Evolutionary conservation across 2,329 filamentous ascomycete genomes (phyloP).

Genomic region (Madurella fahalii): DNA sequence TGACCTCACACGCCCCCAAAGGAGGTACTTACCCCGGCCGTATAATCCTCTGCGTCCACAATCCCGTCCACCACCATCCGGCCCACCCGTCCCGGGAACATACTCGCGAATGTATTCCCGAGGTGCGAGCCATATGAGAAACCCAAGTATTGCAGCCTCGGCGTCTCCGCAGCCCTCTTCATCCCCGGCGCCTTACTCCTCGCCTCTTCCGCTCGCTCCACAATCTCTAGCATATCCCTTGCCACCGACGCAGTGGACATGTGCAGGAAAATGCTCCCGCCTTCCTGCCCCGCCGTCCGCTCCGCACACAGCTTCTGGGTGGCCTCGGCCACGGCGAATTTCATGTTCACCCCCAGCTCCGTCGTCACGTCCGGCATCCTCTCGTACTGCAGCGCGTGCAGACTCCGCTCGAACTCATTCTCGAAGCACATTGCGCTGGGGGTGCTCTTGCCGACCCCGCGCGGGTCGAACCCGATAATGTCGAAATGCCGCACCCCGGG

Average conservation of each 20-base stretch:
- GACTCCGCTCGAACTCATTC: not conserved
- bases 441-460: constrained; percentile 38
- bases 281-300: not conserved
- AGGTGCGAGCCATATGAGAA: constrained; percentile 46
- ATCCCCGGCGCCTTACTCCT: constrained; percentile 1
- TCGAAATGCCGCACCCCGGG: constrained; percentile 32
- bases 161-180: constrained; percentile 3
- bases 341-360: constrained; percentile 1
- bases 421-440: constrained; percentile 37
- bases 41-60: constrained; percentile 37
- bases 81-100: constrained; percentile 36
- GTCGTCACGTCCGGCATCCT: not conserved
- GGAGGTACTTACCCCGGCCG: constrained; percentile 9
- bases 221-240: constrained; percentile 25
- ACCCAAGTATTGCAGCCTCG: constrained; percentile 40
- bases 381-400: not conserved
- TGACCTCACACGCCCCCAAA: not conserved
- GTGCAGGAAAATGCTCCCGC: constrained; percentile 7
- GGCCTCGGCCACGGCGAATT: not conserved
- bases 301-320: not conserved
- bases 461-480: constrained; percentile 45
- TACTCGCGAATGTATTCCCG: constrained; percentile 37
- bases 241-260: constrained; percentile 24
- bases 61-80: constrained; percentile 44
- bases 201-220: constrained; percentile 14